Base-by-base conservation (phyloP, 1,284 basidiomycete species). In the Prillingera fragicola region DNA sequence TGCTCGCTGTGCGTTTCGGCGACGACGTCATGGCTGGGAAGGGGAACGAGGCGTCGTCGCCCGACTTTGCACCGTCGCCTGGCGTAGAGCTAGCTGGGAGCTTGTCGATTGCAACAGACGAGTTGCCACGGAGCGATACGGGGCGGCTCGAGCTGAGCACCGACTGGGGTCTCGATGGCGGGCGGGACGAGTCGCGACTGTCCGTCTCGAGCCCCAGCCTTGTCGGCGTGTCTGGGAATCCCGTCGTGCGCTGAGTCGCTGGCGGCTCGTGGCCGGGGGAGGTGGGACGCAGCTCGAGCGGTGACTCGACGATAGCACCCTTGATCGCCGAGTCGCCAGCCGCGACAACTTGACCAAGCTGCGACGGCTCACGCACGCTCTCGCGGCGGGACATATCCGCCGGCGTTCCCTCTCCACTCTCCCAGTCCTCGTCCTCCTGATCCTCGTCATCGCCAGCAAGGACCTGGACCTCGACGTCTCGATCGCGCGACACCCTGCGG, bases 401-500 rank as follows among this genome's bases (percentile, higher is more conserved):
- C 5, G 50, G 45, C 8, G 45, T 48, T 8, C 48, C 50, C 26
- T 52, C 50, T 5, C 50, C 50, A 38, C 46, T 48, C 34, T 45
- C 50, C 50, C 50, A 52, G n/a, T 52, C 45, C 24, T 33, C 50
- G 15, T 48, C 45, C 17, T 38, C 41, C 15, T 27, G 33, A 8
- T 12, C 22, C 10, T 13, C 35, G 5, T 10, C 35, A 4, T 39
- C 38, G 21, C 45, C 42, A 8, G 17, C 29, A 19, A 52, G 33
- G 23, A 52, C 50, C 36, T 50, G 39, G 12, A 50, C 39, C 40
- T 43, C 33, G 10, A 41, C 37, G 19, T n/a, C n/a, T n/a, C n/a
- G n/a, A n/a, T n/a, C n/a, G n/a, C n/a, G n/a, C n/a, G n/a, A n/a
- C n/a, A n/a, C n/a, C n/a, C n/a, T n/a, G n/a, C n/a, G n/a, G n/a